A percentile compares a stretch with the other conserved stretches of the same genome.
Conservation (phyloP, 106 monocot genomes). For the Dactylorhiza incarnata region DNA sequence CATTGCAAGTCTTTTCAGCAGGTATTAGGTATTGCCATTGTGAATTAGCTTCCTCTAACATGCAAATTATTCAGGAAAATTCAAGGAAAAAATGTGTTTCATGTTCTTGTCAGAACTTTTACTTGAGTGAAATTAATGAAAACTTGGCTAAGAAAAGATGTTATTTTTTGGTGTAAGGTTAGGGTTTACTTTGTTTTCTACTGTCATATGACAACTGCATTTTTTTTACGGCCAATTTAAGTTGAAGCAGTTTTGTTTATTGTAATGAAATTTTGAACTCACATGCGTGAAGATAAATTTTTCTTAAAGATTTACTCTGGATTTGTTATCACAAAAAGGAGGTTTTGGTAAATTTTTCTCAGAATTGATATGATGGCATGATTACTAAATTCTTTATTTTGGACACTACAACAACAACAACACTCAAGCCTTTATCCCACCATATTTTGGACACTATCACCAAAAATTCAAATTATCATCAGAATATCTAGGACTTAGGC, state of each 20-base stretch:
- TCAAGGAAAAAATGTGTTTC: neutral
- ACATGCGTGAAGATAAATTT: neutral
- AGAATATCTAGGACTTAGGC: too few species aligned
- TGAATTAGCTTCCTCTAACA: neutral
- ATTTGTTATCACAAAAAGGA: neutral
- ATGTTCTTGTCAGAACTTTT: neutral
- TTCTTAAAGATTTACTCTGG: neutral
- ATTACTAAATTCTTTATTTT: too few species aligned
- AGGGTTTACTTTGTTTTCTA: neutral
- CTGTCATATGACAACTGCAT: neutral
- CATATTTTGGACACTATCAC: too few species aligned
- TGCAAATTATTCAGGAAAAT: neutral
- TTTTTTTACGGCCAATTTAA: neutral
- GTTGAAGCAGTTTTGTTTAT: neutral
- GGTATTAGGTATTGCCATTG: conserved; percentile 26
- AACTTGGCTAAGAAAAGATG: neutral
- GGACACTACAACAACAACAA: too few species aligned
- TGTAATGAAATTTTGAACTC: neutral
- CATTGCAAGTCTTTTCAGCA: conserved; percentile 72
- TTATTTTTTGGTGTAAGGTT: neutral
- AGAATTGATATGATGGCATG: too few species aligned
- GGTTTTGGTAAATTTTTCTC: too few species aligned
- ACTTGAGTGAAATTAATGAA: neutral
- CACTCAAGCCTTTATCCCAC: too few species aligned
- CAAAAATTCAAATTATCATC: too few species aligned